Conservation (phyloP, 2,329 filamentous ascomycete species). For the Stylonectria norvegica region DNA sequence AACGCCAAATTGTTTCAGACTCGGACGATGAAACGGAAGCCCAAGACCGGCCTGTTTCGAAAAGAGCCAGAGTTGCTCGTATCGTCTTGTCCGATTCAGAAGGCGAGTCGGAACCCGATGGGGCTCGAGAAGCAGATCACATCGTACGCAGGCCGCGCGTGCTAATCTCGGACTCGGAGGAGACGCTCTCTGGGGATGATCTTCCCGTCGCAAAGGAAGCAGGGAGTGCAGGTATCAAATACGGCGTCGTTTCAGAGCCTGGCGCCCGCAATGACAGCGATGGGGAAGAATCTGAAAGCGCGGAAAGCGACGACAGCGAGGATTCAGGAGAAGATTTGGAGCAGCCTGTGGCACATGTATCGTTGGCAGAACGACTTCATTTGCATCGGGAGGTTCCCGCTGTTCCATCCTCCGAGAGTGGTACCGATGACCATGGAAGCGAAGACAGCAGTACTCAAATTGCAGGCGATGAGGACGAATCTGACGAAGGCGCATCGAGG, state of each 20-base stretch:
- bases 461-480: slow-evolving; percentile 4
- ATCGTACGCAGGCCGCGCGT: background rate
- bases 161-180: slow-evolving; percentile 10
- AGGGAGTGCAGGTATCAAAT: too few relatives aligned
- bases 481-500: slow-evolving; percentile 6
- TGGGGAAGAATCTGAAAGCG: slow-evolving; percentile 1
- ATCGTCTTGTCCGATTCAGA: slow-evolving; percentile 24
- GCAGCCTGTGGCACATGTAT: slow-evolving; percentile 8
- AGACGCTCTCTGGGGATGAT: slow-evolving; percentile 1
- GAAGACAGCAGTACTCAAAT: too few relatives aligned
- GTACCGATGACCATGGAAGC: slow-evolving; percentile 1
- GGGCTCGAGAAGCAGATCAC: background rate
- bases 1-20: slow-evolving; percentile 30
- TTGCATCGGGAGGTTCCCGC: slow-evolving; percentile 19
- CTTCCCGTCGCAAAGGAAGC: background rate
- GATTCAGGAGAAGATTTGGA: slow-evolving; percentile 13
- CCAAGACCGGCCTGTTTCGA: slow-evolving; percentile 16
- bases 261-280: background rate
- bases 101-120: slow-evolving; percentile 6
- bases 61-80: slow-evolving; percentile 22
- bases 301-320: slow-evolving; percentile 5
- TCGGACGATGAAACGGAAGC: slow-evolving; percentile 30
- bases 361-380: slow-evolving; percentile 17
- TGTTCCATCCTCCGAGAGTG: slow-evolving; percentile 4
- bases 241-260: background rate